Conservation (phyloP, 352 stramenopile species). For the Pythium sp. region DNA sequence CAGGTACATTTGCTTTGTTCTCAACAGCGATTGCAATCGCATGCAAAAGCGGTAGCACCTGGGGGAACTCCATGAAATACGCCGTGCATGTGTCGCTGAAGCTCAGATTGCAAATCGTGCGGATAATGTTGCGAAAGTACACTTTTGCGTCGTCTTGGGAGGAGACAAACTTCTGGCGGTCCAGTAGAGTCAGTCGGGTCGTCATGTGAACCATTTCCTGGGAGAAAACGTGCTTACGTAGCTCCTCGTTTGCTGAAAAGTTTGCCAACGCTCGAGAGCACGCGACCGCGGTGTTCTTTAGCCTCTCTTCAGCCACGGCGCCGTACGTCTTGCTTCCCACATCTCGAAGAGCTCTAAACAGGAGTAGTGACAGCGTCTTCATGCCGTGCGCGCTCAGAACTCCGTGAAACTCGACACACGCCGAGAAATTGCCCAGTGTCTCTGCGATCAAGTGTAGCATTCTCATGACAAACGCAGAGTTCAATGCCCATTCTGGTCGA, state of each 20-base stretch:
- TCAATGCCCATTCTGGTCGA: slow-evolving; percentile 11
- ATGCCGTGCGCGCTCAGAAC: slow-evolving; percentile 44
- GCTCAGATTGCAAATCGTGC: slow-evolving; percentile 62
- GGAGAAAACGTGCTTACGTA: slow-evolving; percentile 45
- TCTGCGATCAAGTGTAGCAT: slow-evolving; percentile 51
- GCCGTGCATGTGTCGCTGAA: slow-evolving; percentile 46
- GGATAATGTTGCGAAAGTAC: slow-evolving; percentile 55
- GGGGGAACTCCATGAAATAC: slow-evolving; percentile 52
- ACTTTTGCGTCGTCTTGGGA: slow-evolving; percentile 22
- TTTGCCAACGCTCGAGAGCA: slow-evolving; percentile 66
- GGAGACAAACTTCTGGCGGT: slow-evolving; percentile 30
- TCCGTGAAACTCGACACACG: slow-evolving; percentile 57
- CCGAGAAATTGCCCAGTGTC: slow-evolving; percentile 68
- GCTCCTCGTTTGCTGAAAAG: slow-evolving; percentile 64
- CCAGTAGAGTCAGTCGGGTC: slow-evolving; percentile 43
- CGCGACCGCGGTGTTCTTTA: slow-evolving; percentile 39
- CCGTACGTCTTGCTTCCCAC: slow-evolving; percentile 39
- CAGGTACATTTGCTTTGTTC: not conserved
- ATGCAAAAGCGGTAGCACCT: slow-evolving; percentile 53
- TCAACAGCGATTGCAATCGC: slow-evolving; percentile 26
- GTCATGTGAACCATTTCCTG: slow-evolving; percentile 56
- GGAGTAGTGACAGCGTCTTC: slow-evolving; percentile 51
- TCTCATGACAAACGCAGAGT: slow-evolving; percentile 18
- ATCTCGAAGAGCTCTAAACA: slow-evolving; percentile 42
- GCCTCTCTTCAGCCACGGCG: slow-evolving; percentile 32